Evolutionary conservation across 2,329 filamentous ascomycete genomes (phyloP).

Genomic region (Colletotrichum somersetense): DNA sequence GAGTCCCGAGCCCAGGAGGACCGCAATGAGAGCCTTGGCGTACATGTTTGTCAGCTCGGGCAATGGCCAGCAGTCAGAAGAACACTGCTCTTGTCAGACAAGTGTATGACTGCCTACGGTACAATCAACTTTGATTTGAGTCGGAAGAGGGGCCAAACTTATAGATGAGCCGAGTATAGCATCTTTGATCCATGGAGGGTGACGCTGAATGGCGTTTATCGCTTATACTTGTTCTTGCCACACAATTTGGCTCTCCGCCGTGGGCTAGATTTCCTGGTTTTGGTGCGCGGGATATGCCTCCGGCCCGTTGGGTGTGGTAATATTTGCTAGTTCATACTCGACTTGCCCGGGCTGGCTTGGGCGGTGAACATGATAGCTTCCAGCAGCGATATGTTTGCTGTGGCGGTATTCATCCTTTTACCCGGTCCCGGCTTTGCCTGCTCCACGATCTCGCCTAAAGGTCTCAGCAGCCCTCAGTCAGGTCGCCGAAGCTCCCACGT

Average conservation of each 20-base stretch:
- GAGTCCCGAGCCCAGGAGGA: conserved; percentile 35
- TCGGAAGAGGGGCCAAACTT: neutral
- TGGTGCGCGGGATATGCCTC: neutral
- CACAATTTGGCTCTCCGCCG: neutral
- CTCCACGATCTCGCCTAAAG: neutral
- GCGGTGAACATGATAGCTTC: neutral
- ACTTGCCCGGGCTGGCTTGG: neutral
- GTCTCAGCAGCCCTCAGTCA: neutral
- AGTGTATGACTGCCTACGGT: neutral
- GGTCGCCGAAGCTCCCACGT: neutral
- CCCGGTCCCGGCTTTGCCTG: conserved; percentile 6
- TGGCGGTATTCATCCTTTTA: conserved; percentile 20
- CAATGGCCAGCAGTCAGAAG: neutral
- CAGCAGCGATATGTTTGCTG: conserved; percentile 6
- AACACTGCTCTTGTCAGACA: neutral
- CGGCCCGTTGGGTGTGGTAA: neutral
- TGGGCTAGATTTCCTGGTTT: neutral
- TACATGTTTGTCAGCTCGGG: conserved; percentile 29
- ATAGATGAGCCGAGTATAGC: neutral
- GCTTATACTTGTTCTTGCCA: neutral
- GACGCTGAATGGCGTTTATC: neutral
- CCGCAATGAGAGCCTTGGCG: conserved; percentile 37
- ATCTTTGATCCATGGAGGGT: neutral
- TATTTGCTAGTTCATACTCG: neutral
- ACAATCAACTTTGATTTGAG: neutral